Evolutionary conservation across 2,329 filamentous ascomycete genomes (phyloP).

Genomic region (Aspergillus latus): DNA sequence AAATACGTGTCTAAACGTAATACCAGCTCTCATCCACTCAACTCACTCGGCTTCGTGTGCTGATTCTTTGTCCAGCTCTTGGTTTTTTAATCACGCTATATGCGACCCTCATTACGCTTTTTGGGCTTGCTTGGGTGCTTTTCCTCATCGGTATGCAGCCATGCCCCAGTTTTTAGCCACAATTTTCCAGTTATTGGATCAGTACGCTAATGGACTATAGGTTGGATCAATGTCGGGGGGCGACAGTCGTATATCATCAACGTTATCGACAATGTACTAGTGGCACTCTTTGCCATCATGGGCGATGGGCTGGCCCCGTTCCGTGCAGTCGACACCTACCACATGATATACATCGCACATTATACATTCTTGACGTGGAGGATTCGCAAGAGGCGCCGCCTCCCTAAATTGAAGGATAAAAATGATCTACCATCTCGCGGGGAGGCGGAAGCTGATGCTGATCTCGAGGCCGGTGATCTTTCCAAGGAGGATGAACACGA

Average conservation of each 20-base stretch:
- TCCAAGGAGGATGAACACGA: conserved; percentile 52
- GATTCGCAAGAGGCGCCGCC: conserved; percentile 59
- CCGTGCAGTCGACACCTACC: conserved; percentile 77
- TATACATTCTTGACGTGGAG: conserved; percentile 69
- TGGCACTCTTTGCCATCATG: conserved; percentile 69
- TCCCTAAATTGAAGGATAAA: conserved; percentile 65
- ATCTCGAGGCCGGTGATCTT: conserved; percentile 46
- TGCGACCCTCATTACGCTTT: conserved; percentile 76
- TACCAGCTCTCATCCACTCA: not conserved
- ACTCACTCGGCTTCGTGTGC: not conserved
- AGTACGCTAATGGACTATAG: conserved; percentile 27
- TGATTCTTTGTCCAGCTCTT: conserved; percentile 52
- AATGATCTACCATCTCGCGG: conserved; percentile 63
- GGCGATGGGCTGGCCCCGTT: conserved; percentile 73
- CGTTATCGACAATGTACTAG: conserved; percentile 68
- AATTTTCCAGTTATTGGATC: not conserved
- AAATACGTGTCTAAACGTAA: conserved; percentile 71
- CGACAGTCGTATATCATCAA: conserved; percentile 69
- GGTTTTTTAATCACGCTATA: conserved; percentile 84
- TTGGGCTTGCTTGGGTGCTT: conserved; percentile 85
- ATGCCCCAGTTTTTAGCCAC: not conserved
- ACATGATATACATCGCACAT: conserved; percentile 78
- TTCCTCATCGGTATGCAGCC: conserved; percentile 68
- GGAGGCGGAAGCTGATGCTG: conserved; percentile 46
- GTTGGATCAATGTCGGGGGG: conserved; percentile 79